Evolutionary conservation across 306 rosid genomes (phyloP), one percentile per base, ranked within the genome.

Genomic region (Lupinus albus): DNA sequence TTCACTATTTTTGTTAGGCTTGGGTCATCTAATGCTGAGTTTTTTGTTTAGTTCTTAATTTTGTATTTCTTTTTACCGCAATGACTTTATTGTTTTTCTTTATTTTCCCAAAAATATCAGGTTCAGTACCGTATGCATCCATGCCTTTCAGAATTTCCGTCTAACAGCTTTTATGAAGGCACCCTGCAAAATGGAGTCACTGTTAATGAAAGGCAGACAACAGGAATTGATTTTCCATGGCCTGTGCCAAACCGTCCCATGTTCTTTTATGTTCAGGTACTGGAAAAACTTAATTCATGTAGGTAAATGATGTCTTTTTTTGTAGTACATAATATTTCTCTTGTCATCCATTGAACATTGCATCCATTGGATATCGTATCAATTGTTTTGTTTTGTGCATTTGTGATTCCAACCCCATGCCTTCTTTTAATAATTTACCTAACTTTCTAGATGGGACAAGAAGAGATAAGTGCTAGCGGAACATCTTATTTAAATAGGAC

Each of bases 61-160:
- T 28, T 64, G 25, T 11, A 7, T 18, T 53, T 72, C 12, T 5
- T 5, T 33, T 33, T 33, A 33, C 38, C 21, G 8, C 16, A 16
- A 33, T 51, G 12, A 51, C 46, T 13, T 0, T 25, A 13, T 54
- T 44, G 20, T 36, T 50, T 51, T 49, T 2, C 66, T 49, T 77
- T 75, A 38, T 50, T 62, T 3, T 73, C 17, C 75, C 38, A 46
- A 13, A 71, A 71, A 72, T 72, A 70, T 73, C 80, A 94, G 99
- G 99, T 94, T 58, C 99, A 94, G 84, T 94, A 94, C 67, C 95
- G 99, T n/a, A 94, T 94, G 99, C 99, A 94, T 74, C 99, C 99
- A 28, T 89, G 86, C 57, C 88, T 94, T 62, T 94, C 97, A 15
- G 99, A 94, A 58, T 94, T 94, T 80, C 99, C 99, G 62, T 94